These are phyloP conservation scores for Pseudomassariella vexata DNA, from an alignment of 2,329 filamentous ascomycete genomes.

Conservation along the genomic window DNA sequence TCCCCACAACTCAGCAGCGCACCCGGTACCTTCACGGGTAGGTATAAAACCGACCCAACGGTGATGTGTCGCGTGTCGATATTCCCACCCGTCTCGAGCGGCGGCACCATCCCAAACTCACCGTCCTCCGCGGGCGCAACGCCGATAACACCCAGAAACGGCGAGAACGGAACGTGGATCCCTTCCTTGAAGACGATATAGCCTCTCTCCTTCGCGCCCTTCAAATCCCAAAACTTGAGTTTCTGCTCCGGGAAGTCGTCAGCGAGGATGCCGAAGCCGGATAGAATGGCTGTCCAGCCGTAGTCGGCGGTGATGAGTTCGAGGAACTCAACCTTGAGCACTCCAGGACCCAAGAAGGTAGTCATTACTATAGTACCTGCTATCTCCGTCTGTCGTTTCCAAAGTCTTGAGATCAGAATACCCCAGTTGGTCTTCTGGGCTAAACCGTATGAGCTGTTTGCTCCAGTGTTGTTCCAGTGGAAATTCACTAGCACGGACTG, in stretches of 20 bases:
- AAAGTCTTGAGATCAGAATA: too few species aligned
- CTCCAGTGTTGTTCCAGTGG: too few species aligned
- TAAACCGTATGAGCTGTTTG: too few species aligned
- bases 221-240: slow-evolving; percentile 44
- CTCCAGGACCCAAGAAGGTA: slow-evolving; percentile 24
- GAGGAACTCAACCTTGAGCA: slow-evolving; percentile 44
- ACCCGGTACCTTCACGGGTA: slow-evolving; percentile 42
- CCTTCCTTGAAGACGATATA: slow-evolving; percentile 39
- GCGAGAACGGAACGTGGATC: slow-evolving; percentile 41
- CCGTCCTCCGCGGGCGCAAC: slow-evolving; percentile 39
- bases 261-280: slow-evolving; percentile 41
- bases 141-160: slow-evolving; percentile 48
- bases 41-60: slow-evolving; percentile 38
- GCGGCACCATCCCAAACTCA: slow-evolving; percentile 43
- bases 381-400: slow-evolving; percentile 44
- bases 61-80: slow-evolving; percentile 46
- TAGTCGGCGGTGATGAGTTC: slow-evolving; percentile 36
- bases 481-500: too few species aligned
- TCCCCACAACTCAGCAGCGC: slow-evolving; percentile 49
- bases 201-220: slow-evolving; percentile 18
- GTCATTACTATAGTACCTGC: neutral
- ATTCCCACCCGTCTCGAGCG: slow-evolving; percentile 46
- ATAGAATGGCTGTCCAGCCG: slow-evolving; percentile 49
- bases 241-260: slow-evolving; percentile 38
- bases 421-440: too few species aligned